phyloP scores from a whole-genome alignment of 169 alveolate genomes.

The Cryptosporidium sp. region DNA sequence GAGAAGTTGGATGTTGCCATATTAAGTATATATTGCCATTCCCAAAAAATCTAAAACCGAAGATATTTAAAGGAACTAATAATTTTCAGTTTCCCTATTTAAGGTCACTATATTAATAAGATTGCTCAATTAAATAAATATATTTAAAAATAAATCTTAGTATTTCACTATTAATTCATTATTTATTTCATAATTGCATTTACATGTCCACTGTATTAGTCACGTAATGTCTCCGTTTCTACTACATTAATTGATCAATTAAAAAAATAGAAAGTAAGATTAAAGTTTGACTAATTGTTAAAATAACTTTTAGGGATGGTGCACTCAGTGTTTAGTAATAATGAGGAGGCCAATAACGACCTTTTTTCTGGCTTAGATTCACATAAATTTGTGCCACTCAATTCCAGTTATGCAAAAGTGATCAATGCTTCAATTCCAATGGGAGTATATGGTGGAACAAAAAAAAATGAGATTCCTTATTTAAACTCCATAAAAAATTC shows the following conservation, averaged over 20 bases:
- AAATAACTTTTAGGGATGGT: conserved; percentile 1
- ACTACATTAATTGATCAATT: neutral
- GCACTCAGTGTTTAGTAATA: neutral
- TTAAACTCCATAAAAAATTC: conserved; percentile 11
- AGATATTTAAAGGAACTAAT: conserved; percentile 32
- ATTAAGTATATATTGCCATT: conserved; percentile 33
- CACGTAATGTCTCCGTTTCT: conserved; percentile 29
- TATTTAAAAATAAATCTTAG: neutral
- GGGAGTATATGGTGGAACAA: conserved; percentile 60
- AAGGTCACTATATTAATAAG: conserved; percentile 36
- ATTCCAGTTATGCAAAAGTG: conserved; percentile 22
- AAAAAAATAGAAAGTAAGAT: neutral
- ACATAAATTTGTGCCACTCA: conserved; percentile 45
- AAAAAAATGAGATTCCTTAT: conserved; percentile 1
- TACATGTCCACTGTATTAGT: conserved; percentile 47
- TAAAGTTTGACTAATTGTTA: neutral
- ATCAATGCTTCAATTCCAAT: conserved; percentile 38
- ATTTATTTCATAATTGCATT: neutral
- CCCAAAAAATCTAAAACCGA: conserved; percentile 48
- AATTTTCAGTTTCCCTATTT: conserved; percentile 42
- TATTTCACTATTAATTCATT: neutral
- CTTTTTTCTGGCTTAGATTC: conserved; percentile 28
- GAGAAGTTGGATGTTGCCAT: conserved; percentile 50
- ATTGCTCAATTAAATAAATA: neutral
- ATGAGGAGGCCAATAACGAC: conserved; percentile 1